Base-by-base conservation (phyloP, 805 yeast genomes). In the Starmerella riodocensis region DNA sequence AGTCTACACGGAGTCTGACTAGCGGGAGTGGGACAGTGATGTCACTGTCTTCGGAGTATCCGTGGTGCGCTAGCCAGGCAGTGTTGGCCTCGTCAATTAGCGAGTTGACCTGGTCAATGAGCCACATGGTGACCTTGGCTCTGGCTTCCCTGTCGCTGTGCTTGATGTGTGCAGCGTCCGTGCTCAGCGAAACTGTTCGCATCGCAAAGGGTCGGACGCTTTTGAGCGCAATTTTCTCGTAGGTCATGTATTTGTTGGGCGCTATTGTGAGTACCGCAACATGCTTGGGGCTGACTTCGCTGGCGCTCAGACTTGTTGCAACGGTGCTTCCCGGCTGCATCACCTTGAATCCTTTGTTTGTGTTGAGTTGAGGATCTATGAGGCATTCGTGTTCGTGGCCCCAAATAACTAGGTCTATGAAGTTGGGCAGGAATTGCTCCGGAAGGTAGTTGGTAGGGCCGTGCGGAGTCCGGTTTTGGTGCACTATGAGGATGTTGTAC, bases 381-480 rank as follows among this genome's bases (percentile, higher is more conserved):
- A 77, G 67, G 53, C 96, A 84, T 55, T 91, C 96, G 59, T 91
- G 98, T 56, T 91, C 98, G 58, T 91, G 98, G 14, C 98, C 98
- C 98, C 98, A 91, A 2, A 86, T 62, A 0, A 91, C 76, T 41
- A 88, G 64, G 54, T 91, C 85, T 34, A 91, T 53, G 54, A 86
- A 85, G 7, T 68, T 63, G 0, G 97, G 98, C 19, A 91, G 61
- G 50, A 81, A 79, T 38, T 67, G 69, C 47, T 86, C 97, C 5
- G 96, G 97, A 4, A 91, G 63, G 48, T 79, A 79, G 4, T 83
- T 76, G 9, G 43, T 40, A 0, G 93, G 81, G 1, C 93, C 73
- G 52, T 86, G 86, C 4, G 78, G 74, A 2, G 76, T 70, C 46
- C 58, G 95, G 59, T 91, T 91, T 59, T 91, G 98, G 58, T 91